Conservation (phyloP, 1,284 basidiomycete species). For the Marasmius sp. region DNA sequence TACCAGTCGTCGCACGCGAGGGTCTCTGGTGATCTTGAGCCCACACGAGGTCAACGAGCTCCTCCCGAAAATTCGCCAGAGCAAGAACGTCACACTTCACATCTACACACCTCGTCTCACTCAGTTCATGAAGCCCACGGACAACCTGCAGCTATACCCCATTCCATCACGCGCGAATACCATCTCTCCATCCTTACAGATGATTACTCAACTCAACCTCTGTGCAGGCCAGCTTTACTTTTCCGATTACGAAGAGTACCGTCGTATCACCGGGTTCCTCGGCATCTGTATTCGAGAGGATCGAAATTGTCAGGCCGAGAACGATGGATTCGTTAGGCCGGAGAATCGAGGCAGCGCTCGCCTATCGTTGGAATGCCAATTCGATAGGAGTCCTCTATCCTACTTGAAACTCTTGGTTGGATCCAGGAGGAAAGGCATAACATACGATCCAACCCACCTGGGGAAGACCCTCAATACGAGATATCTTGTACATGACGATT, state of each 20-base stretch:
- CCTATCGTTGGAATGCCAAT: slow-evolving; percentile 19
- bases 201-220: slow-evolving; percentile 38
- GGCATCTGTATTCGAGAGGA: slow-evolving; percentile 30
- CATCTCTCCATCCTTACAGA: slow-evolving; percentile 19
- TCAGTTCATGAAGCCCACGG: slow-evolving; percentile 35
- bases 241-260: slow-evolving; percentile 29
- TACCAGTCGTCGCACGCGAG: slow-evolving; percentile 20
- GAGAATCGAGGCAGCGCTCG: slow-evolving; percentile 14
- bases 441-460: slow-evolving; percentile 38
- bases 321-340: slow-evolving; percentile 34
- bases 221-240: slow-evolving; percentile 47
- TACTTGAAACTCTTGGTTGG: slow-evolving; percentile 33
- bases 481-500: slow-evolving; percentile 15
- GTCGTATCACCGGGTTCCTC: slow-evolving; percentile 32
- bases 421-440: slow-evolving; percentile 40
- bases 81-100: slow-evolving; percentile 37
- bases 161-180: slow-evolving; percentile 25
- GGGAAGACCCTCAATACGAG: slow-evolving; percentile 39
- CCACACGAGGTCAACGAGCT: slow-evolving; percentile 45
- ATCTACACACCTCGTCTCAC: slow-evolving; percentile 40
- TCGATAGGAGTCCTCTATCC: slow-evolving; percentile 31
- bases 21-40: slow-evolving; percentile 40
- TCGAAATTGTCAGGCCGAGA: slow-evolving; percentile 11
- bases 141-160: slow-evolving; percentile 37
- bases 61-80: slow-evolving; percentile 34